Evolutionary conservation across 2,329 filamentous ascomycete species (phyloP).

Genomic region (Cladosporium oxysporum): DNA sequence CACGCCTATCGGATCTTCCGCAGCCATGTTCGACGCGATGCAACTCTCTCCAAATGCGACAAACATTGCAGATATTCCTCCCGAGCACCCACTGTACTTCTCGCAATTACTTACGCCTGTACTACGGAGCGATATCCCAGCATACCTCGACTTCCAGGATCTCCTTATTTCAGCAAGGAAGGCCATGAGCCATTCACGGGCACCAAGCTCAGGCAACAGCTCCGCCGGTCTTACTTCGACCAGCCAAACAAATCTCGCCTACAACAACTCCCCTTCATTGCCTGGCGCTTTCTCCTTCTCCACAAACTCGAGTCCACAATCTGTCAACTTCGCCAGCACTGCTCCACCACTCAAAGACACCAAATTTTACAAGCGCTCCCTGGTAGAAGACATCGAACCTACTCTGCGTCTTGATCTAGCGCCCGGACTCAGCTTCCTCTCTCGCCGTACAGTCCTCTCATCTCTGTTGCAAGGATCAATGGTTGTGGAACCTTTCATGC

Average conservation of each 20-base stretch:
- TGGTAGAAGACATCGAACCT: constrained; percentile 91
- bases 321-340: constrained; percentile 32
- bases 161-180: constrained; percentile 66
- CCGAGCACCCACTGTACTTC: constrained; percentile 70
- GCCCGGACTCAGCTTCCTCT: constrained; percentile 90
- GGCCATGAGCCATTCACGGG: constrained; percentile 66
- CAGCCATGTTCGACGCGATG: constrained; percentile 64
- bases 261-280: constrained; percentile 42
- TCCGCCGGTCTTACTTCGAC: constrained; percentile 38
- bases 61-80: constrained; percentile 55
- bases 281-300: constrained; percentile 45
- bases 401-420: constrained; percentile 86
- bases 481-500: constrained; percentile 79
- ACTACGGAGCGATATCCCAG: constrained; percentile 75
- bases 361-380: constrained; percentile 87
- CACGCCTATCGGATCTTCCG: constrained; percentile 67
- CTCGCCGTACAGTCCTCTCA: constrained; percentile 77
- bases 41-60: constrained; percentile 53
- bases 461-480: constrained; percentile 83
- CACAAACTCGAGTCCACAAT: constrained; percentile 31
- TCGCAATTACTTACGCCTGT: constrained; percentile 81
- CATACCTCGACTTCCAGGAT: constrained; percentile 82
- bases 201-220: constrained; percentile 51
- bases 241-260: constrained; percentile 54
- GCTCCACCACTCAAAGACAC: constrained; percentile 77